Base-by-base conservation (phyloP, 2,329 filamentous ascomycete species). In the Botrytis byssoidea region DNA sequence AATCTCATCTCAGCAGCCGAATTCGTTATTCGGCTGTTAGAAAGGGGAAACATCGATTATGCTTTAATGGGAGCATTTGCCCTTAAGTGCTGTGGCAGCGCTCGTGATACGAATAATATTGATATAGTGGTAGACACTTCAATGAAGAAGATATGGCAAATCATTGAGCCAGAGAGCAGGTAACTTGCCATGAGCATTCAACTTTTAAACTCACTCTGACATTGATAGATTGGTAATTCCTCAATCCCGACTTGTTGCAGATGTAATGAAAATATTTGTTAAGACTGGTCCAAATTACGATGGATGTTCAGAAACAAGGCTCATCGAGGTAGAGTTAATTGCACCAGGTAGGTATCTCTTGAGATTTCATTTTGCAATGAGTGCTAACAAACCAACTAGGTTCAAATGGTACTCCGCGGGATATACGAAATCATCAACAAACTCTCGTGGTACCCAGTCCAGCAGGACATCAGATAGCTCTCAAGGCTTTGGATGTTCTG, bases 391-490 rank as follows among this genome's bases (percentile, higher is more conserved):
- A 32, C 44, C 25, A 8, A 35, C 40, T 20, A 59, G 70, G 64
- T 6, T 51, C 71, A 48, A 73, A 69, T 32, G 71, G 64, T 40
- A 61, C 46, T 22, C 55, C 55, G 29, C 55, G 51, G 35, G 42
- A 73, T 67, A 69, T 73, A 35, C 37, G n/a, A 73, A 68, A 29
- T 40, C 71, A 63, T 73, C 64, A 69, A 37, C 55, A 73, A 51
- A 61, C 44, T 68, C 51, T 69, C 64, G 20, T 42, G 8, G 42
- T 46, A 48, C 65, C 55, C 9, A 60, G 29, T 32, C 59, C 60
- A 7, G 57, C 37, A 9, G 70, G 46, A 35, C 12, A 73, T 40
- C 40, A 32, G 18, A 20, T 55, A 51, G 32, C 18, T 12, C 61
- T 73, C 18, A 61, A 73, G 55, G 48, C 55, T 42, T 42, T 55